phyloP scores from a whole-genome alignment of 306 rosid species.

The Geum urbanum region DNA sequence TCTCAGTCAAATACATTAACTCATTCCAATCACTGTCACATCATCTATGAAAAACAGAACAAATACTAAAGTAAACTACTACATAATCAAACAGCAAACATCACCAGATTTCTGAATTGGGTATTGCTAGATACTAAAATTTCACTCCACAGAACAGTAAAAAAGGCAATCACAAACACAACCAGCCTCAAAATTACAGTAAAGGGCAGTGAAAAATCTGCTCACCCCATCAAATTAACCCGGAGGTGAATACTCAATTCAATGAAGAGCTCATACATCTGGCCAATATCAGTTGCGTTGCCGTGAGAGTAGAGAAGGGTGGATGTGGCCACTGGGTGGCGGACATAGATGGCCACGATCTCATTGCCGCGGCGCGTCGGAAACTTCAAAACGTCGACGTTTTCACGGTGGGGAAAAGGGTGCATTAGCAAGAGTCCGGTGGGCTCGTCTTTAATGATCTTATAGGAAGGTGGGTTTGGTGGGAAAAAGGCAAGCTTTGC shows the following conservation, averaged over 20 bases:
- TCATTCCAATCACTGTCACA: not conserved
- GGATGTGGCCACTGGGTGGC: constrained; percentile 68
- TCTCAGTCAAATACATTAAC: constrained; percentile 1
- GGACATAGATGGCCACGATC: constrained; percentile 78
- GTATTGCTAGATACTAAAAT: not conserved
- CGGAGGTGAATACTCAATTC: constrained; percentile 74
- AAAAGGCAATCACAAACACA: not conserved
- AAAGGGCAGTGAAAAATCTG: constrained; percentile 15
- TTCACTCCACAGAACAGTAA: not conserved
- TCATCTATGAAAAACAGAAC: not conserved
- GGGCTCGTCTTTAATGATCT: constrained; percentile 41
- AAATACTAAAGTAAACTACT: not conserved
- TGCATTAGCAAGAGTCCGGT: constrained; percentile 54
- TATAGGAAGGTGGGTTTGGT: constrained; percentile 79
- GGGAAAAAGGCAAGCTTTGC: constrained; percentile 85
- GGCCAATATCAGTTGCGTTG: constrained; percentile 81
- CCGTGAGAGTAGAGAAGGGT: constrained; percentile 84
- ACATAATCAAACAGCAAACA: not conserved
- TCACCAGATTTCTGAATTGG: constrained; percentile 3
- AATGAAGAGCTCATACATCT: constrained; percentile 82
- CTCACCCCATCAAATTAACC: constrained; percentile 71
- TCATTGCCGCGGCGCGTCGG: constrained; percentile 70
- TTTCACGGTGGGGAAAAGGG: constrained; percentile 63
- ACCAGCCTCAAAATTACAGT: constrained; percentile 4
- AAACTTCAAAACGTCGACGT: constrained; percentile 66